phyloP scores from a whole-genome alignment of 768 basidiomycete genomes.

The Suillus cothurnatus region DNA sequence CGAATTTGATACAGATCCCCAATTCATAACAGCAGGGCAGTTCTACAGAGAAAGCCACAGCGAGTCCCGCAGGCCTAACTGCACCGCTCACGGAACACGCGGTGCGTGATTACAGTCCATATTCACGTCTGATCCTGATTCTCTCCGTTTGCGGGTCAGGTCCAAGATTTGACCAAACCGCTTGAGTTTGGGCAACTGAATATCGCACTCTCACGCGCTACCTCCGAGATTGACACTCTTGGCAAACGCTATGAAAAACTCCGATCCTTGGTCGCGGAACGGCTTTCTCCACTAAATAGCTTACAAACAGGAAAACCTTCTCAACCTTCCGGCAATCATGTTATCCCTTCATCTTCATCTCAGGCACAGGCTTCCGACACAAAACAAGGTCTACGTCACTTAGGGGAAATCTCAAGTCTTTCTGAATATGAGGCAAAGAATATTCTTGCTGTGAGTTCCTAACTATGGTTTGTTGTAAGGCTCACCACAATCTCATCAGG shows the following conservation, averaged over 20 bases:
- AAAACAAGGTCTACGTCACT: constrained; percentile 2
- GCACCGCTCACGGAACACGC: neutral
- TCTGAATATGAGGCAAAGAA: constrained; percentile 28
- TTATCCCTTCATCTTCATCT: too few species aligned
- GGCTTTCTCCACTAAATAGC: constrained; percentile 5
- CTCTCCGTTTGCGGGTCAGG: neutral
- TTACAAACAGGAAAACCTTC: neutral
- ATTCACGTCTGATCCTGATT: neutral
- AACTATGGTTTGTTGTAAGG: neutral
- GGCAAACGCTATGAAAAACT: constrained; percentile 30
- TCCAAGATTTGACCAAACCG: constrained; percentile 4
- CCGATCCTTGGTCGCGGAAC: constrained; percentile 18
- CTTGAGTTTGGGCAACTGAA: constrained; percentile 31
- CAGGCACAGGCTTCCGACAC: neutral
- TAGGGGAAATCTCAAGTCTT: constrained; percentile 18
- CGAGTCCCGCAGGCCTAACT: neutral
- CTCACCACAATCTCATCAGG: neutral
- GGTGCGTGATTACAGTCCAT: neutral
- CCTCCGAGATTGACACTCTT: constrained; percentile 27
- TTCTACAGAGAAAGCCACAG: neutral
- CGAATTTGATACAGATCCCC: too few species aligned
- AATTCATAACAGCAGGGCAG: neutral
- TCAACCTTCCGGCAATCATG: neutral
- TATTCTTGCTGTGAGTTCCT: constrained; percentile 22
- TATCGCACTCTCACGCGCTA: constrained; percentile 23